Conservation (phyloP, 345 rosid species). For the Microcos paniculata region DNA sequence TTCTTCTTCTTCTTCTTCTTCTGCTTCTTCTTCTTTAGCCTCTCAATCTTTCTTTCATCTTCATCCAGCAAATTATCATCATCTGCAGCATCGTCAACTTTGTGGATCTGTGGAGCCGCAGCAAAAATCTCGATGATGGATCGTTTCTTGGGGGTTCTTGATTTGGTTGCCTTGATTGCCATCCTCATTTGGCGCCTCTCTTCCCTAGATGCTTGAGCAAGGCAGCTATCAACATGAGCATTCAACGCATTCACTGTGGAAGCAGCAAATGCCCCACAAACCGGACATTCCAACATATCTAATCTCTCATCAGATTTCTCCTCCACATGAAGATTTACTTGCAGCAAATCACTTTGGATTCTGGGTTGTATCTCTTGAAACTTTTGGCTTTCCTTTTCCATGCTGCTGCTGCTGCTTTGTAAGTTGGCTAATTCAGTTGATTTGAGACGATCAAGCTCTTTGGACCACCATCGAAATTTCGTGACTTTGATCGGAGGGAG, state of each 20-base stretch:
- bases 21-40: constrained; percentile 14
- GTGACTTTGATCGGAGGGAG: constrained; percentile 57
- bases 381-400: background rate
- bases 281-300: constrained; percentile 25
- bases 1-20: constrained; percentile 19
- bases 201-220: constrained; percentile 25
- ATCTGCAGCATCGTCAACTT: constrained; percentile 8
- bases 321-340: background rate
- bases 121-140: constrained; percentile 55
- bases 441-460: constrained; percentile 45
- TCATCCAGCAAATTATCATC: constrained; percentile 8
- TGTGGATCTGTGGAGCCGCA: constrained; percentile 40
- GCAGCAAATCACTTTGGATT: background rate
- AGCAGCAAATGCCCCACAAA: constrained; percentile 24
- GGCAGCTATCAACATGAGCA: constrained; percentile 26
- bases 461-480: constrained; percentile 74
- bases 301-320: constrained; percentile 16
- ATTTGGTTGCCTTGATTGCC: constrained; percentile 28
- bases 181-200: constrained; percentile 23
- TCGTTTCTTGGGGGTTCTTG: constrained; percentile 48
- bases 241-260: constrained; percentile 25
- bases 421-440: constrained; percentile 6
- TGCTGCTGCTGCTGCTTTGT: background rate
- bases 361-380: background rate
- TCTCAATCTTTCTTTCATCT: constrained; percentile 13